phyloP scores from a whole-genome alignment of 192 early-diverging fungal species.

The Entomortierella lignicola region DNA sequence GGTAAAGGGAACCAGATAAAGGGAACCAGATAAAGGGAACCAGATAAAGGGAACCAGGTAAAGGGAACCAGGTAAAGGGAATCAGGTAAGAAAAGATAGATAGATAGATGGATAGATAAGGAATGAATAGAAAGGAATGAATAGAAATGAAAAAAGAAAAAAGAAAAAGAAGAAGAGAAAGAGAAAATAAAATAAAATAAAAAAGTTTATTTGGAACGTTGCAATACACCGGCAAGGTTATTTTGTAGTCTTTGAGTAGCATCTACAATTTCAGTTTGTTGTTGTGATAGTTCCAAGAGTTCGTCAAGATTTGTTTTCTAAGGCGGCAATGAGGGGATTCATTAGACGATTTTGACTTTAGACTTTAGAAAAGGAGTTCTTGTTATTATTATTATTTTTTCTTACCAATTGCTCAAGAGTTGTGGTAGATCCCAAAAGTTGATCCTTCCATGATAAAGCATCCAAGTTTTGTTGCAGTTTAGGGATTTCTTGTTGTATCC shows the following conservation, averaged over 20 bases:
- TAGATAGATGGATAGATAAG: no score
- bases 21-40: no score
- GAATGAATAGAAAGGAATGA: no score
- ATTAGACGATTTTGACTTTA: neutral
- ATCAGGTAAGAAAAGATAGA: no score
- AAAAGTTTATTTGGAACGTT: neutral
- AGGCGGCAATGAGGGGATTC: no score
- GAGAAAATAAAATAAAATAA: neutral
- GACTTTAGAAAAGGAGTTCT: neutral
- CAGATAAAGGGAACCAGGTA: no score
- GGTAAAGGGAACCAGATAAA: no score
- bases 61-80: no score
- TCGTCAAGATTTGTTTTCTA: slow-evolving; percentile 9
- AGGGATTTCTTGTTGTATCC: slow-evolving; percentile 7
- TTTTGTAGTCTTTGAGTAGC: slow-evolving; percentile 6
- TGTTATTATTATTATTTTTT: slow-evolving; percentile 1
- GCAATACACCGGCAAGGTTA: neutral
- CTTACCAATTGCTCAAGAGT: neutral
- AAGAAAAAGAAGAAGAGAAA: neutral
- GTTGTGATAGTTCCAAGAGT: neutral
- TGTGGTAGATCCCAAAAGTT: neutral
- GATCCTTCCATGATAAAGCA: neutral
- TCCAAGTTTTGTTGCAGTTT: slow-evolving; percentile 6
- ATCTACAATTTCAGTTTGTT: slow-evolving; percentile 2
- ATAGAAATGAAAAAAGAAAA: no score